Evolutionary conservation across 495 filamentous ascomycete species (phyloP).

Genomic region (Hypoxylon rickii): DNA sequence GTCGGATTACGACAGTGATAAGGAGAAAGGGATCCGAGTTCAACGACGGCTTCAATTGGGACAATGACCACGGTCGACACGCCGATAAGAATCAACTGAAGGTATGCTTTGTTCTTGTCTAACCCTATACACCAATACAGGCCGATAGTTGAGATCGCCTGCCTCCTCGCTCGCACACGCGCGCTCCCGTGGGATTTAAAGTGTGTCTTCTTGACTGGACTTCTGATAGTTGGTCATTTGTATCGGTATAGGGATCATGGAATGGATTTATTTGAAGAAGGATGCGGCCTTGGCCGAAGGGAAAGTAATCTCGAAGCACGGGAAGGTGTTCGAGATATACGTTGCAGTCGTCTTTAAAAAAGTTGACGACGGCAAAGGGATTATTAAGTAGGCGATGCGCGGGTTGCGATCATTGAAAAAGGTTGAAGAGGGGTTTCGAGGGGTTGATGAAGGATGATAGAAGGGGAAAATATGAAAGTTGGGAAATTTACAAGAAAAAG

Average conservation of each 20-base stretch:
- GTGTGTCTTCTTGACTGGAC: slow-evolving; percentile 58
- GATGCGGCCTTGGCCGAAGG: slow-evolving; percentile 38
- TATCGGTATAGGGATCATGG: slow-evolving; percentile 58
- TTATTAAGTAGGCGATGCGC: slow-evolving; percentile 31
- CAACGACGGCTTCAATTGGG: slow-evolving; percentile 25
- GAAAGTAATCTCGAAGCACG: slow-evolving; percentile 43
- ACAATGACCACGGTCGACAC: slow-evolving; percentile 41
- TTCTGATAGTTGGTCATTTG: slow-evolving; percentile 61
- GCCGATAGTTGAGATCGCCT: slow-evolving; percentile 58
- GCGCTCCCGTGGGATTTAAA: slow-evolving; percentile 64
- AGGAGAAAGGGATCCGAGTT: slow-evolving; percentile 24
- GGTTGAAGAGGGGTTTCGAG: slow-evolving; percentile 52
- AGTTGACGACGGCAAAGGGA: slow-evolving; percentile 29
- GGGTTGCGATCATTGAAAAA: slow-evolving; percentile 42
- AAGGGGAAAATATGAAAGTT: slow-evolving; percentile 39
- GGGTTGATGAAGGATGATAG: slow-evolving; percentile 50
- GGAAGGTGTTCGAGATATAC: slow-evolving; percentile 50
- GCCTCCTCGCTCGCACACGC: slow-evolving; percentile 56
- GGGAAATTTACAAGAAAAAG: slow-evolving; percentile 41
- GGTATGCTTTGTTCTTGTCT: slow-evolving; percentile 20
- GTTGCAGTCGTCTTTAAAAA: slow-evolving; percentile 52
- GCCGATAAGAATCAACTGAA: too few relatives aligned
- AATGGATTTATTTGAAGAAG: slow-evolving; percentile 36
- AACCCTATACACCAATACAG: slow-evolving; percentile 53
- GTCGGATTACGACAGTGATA: slow-evolving; percentile 33